These are phyloP conservation scores for Dictyostelium purpureum DNA, from an alignment of 78 protist genomes.

Conservation along the genomic window DNA sequence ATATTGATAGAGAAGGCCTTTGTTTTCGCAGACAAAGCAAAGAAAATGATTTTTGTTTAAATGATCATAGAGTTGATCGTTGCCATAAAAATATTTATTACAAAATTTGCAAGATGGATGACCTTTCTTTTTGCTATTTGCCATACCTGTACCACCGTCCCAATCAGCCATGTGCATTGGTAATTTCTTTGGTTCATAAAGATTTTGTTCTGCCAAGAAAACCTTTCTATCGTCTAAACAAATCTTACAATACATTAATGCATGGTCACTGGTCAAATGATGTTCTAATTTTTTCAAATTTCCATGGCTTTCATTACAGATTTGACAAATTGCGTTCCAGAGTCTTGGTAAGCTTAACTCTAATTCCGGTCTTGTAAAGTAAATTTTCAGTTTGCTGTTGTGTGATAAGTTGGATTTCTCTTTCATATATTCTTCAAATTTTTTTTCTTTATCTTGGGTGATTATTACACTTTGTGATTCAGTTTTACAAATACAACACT, in stretches of 20 bases:
- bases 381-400: neutral
- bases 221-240: slow-evolving; percentile 73
- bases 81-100: slow-evolving; percentile 54
- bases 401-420: neutral
- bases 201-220: slow-evolving; percentile 55
- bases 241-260: slow-evolving; percentile 43
- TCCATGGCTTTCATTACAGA: slow-evolving; percentile 12
- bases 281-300: slow-evolving; percentile 21
- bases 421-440: slow-evolving; percentile 10
- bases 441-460: slow-evolving; percentile 34
- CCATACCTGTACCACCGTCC: slow-evolving; percentile 63
- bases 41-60: slow-evolving; percentile 49
- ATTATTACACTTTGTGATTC: slow-evolving; percentile 37
- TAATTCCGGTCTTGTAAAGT: neutral
- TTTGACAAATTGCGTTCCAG: slow-evolving; percentile 41
- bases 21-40: slow-evolving; percentile 64
- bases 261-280: slow-evolving; percentile 33
- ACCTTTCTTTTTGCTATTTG: slow-evolving; percentile 37
- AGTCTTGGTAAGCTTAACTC: slow-evolving; percentile 21
- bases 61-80: slow-evolving; percentile 76
- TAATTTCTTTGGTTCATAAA: slow-evolving; percentile 50
- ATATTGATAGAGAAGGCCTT: slow-evolving; percentile 68
- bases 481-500: slow-evolving; percentile 76
- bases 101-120: slow-evolving; percentile 81
- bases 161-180: slow-evolving; percentile 71